Evolutionary conservation across 1,139 yeast genomes (phyloP), one percentile per base, ranked within the genome.

Genomic region (Pichia sp.): DNA sequence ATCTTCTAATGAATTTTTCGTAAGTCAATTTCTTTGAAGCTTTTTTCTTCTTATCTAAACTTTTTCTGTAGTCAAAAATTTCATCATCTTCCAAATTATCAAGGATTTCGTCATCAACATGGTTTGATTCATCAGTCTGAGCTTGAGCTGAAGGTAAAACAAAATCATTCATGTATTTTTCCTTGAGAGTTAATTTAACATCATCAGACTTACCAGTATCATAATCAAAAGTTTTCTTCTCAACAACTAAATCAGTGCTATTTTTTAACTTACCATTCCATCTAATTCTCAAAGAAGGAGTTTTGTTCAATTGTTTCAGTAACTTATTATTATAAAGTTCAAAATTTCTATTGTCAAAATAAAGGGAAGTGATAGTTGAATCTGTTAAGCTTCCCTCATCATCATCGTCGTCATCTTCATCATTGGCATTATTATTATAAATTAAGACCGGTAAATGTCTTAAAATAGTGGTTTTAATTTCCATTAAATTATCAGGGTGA

Each of bases 401-500:
- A 28, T 57, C 60, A 29, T 49, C 52, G 42, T 64, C 69, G 35
- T 61, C 65, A 39, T 61, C 67, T 32, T 63, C 64, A 37, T 60
- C 64, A 39, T 60, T 67, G 31, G 62, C 64, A 45, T 63, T 65
- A 37, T 67, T 66, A 51, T 78, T 79, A 63, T 87, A 92, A 40
- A 92, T 85, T 51, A 92, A 73, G 4, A 90, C 95, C 0, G 98
- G 98, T 55, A 92, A 76, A 59, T 89, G 96, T 63, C 97, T 83
- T 60, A 92, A 75, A 53, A 92, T 87, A 52, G 89, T 81, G 25
- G 97, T 87, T 68, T 92, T 92, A 47, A 89, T 96, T 66, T 92
- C 97, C 96, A 90, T 90, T 62, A 90, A 71, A 63, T 92, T 89
- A 59, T 92, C 98, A 16, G 92, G 92, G 61, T 92, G 97, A 41